These are phyloP conservation scores for Solanum chmielewskii DNA, from an alignment of 257 asterid species.

Conservation along the genomic window DNA sequence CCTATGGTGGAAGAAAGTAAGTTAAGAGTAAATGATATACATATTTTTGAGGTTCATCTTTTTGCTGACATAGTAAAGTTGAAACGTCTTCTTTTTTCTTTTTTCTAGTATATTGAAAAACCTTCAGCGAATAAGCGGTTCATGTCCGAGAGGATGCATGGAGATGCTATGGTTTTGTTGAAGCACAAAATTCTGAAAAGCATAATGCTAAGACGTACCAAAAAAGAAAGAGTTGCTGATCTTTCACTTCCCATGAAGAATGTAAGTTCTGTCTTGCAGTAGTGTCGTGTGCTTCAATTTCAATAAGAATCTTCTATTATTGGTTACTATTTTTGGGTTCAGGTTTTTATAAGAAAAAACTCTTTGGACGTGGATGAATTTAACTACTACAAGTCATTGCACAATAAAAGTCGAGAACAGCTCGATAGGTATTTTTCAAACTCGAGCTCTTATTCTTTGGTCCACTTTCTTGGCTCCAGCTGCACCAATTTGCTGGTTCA, in stretches of 20 bases:
- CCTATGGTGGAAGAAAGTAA: background rate
- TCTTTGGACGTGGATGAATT: conserved; percentile 57
- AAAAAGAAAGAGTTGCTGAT: conserved; percentile 91
- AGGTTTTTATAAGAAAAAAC: conserved; percentile 69
- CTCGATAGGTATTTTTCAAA: conserved; percentile 41
- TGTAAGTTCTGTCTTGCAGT: conserved; percentile 28
- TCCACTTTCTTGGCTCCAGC: background rate
- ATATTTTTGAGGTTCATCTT: background rate
- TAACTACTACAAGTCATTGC: conserved; percentile 26
- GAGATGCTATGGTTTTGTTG: conserved; percentile 65
- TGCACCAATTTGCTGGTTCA: background rate
- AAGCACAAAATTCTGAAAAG: conserved; percentile 62
- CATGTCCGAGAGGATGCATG: too few species aligned
- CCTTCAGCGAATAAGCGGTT: conserved; percentile 8
- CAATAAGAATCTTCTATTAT: background rate
- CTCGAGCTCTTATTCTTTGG: background rate
- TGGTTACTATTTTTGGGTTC: conserved; percentile 5
- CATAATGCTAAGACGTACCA: conserved; percentile 72
- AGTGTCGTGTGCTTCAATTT: background rate
- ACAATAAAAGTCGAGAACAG: conserved; percentile 47
- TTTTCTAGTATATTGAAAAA: conserved; percentile 5
- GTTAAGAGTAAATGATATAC: background rate
- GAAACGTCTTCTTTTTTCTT: too few species aligned
- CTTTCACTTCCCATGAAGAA: conserved; percentile 83
- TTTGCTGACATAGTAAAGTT: background rate